Evolutionary conservation across 768 basidiomycete species (phyloP).

Genomic region (Tricholoma bakamatsutake): DNA sequence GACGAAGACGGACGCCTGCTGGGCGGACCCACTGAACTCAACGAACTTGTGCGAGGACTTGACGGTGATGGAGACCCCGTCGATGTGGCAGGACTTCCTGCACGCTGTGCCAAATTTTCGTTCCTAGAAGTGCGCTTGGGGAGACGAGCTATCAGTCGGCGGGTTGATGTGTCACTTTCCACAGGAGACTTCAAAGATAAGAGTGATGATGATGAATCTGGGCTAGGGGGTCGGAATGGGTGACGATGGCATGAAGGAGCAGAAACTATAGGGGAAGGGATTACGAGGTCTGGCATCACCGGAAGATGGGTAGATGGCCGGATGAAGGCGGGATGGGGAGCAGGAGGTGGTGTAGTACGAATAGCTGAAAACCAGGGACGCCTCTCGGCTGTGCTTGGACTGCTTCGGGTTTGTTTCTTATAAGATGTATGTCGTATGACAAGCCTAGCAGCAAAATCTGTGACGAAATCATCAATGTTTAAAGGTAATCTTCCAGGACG

Average conservation of each 20-base stretch:
- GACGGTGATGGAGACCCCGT: constrained; percentile 3
- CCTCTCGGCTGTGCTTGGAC: neutral
- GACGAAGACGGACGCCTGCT: constrained; percentile 4
- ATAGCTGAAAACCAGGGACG: constrained; percentile 4
- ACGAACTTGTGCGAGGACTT: constrained; percentile 1
- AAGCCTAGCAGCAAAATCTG: constrained; percentile 8
- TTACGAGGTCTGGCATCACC: neutral
- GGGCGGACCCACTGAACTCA: neutral
- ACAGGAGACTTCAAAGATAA: neutral
- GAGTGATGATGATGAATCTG: neutral
- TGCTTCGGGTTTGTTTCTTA: neutral
- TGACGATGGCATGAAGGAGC: neutral
- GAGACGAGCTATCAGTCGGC: constrained; percentile 3
- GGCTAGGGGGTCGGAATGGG: constrained; percentile 1
- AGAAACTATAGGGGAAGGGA: neutral
- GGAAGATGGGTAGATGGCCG: neutral
- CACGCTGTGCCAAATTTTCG: neutral
- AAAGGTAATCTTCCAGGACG: neutral
- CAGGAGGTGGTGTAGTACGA: neutral
- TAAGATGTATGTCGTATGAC: constrained; percentile 1
- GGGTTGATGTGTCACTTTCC: neutral
- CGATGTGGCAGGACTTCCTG: neutral
- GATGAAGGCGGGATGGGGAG: constrained; percentile 20
- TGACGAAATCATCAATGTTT: constrained; percentile 5
- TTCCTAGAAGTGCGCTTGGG: constrained; percentile 5